These are phyloP conservation scores for Populus euphratica DNA, from an alignment of 345 rosid species.

Conservation along the genomic window DNA sequence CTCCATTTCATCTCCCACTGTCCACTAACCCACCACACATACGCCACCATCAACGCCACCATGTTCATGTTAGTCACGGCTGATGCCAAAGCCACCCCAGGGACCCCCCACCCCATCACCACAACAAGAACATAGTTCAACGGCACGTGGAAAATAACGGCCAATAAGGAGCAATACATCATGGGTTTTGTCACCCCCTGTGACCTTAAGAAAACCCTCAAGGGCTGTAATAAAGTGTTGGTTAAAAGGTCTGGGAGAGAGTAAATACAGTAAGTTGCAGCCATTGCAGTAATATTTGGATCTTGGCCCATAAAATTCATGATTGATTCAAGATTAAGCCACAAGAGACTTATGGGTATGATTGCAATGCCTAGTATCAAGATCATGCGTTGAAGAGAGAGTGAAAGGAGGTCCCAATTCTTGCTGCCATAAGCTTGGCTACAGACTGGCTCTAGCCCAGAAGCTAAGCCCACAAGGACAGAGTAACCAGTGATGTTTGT, in stretches of 20 bases:
- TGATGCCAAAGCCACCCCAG: conserved; percentile 91
- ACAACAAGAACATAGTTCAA: conserved; percentile 65
- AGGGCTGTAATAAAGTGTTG: conserved; percentile 79
- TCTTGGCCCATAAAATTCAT: conserved; percentile 89
- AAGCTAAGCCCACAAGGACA: conserved; percentile 82
- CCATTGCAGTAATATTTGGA: conserved; percentile 69
- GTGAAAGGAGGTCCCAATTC: conserved; percentile 80
- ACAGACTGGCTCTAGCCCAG: conserved; percentile 95
- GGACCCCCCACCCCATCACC: conserved; percentile 61
- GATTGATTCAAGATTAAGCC: conserved; percentile 81
- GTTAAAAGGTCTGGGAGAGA: conserved; percentile 90
- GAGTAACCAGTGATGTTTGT: conserved; percentile 99
- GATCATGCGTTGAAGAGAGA: conserved; percentile 90
- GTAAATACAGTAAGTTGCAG: conserved; percentile 75
- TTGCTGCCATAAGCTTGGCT: conserved; percentile 94
- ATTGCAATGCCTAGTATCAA: conserved; percentile 64
- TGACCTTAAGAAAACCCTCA: conserved; percentile 82
- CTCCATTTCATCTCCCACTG: conserved; percentile 52
- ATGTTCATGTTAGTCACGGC: conserved; percentile 86
- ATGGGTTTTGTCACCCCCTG: conserved; percentile 87
- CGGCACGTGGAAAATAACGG: conserved; percentile 80
- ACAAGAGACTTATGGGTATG: conserved; percentile 74
- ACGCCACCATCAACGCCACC: conserved; percentile 71
- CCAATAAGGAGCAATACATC: conserved; percentile 87
- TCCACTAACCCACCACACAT: conserved; percentile 61